Conservation (phyloP, 345 rosid genomes). For the Gossypium australe region DNA sequence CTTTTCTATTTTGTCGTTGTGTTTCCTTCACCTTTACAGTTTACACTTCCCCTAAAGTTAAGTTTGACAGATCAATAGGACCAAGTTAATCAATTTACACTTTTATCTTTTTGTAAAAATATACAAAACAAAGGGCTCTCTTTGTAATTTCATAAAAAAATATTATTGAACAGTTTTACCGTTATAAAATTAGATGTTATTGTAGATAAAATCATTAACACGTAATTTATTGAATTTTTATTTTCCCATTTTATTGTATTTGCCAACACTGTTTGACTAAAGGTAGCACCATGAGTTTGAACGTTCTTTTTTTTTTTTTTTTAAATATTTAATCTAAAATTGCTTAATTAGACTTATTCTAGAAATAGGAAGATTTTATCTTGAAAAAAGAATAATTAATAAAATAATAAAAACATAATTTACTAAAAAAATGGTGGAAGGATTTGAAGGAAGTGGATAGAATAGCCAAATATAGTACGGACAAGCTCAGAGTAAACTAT, state of each 20-base stretch:
- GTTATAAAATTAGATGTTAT: neutral
- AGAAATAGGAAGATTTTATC: neutral
- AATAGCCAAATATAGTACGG: neutral
- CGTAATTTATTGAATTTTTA: no score
- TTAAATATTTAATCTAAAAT: no score
- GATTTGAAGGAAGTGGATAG: neutral
- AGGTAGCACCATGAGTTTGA: neutral
- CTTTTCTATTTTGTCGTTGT: no score
- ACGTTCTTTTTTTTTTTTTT: no score
- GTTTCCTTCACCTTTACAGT: neutral
- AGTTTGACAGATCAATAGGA: neutral
- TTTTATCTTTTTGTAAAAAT: neutral
- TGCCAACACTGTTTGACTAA: no score
- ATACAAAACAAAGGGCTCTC: no score
- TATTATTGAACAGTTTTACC: neutral
- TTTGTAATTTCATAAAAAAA: neutral
- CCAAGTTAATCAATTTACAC: neutral
- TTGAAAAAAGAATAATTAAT: no score
- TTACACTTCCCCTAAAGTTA: neutral
- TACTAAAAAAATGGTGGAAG: neutral
- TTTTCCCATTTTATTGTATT: no score
- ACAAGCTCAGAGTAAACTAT: neutral
- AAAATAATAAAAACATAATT: no score
- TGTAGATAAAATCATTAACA: neutral
- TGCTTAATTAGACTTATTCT: neutral